Base-by-base conservation (phyloP, 179 eudicot species). In the Amaranthus tricolor region DNA sequence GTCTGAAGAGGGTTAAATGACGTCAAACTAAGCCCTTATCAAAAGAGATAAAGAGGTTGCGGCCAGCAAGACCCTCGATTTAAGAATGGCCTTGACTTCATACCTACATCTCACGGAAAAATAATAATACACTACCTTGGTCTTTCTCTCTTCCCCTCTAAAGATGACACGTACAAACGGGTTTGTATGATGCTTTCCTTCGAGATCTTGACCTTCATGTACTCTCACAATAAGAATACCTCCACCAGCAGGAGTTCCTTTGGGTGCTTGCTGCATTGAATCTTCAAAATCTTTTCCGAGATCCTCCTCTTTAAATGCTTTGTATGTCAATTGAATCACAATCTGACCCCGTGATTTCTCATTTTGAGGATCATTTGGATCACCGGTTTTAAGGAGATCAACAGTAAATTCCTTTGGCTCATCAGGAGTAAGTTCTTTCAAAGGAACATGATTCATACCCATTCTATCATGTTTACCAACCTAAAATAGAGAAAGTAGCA, bases 171-270 rank as follows among this genome's bases (percentile, higher is more conserved):
- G 82, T 21, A 68, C 96, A 80, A 82, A 89, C 0, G 97, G 97
- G 75, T 92, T 92, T 13, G 95, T 90, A 78, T 90, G 97, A 81
- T 92, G 85, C 77, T 90, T 92, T 66, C 97, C 97, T 77, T 92
- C 97, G 73, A 92, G 79, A 79, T 92, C 96, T 78, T 88, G 87
- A 64, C 87, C 97, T 79, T 86, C 96, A 52, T 87, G 89, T 56
- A 90, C 80, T 57, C 54, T 87, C 73, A 92, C 84, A 66, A 87
- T 82, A 76, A 90, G 89, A 45, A 85, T 77, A 44, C 97, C 97
- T 63, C 95, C 97, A 40, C 90, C 87, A 8, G 82, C 62, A 0
- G 94, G 92, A 9, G 91, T 90, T 76, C 97, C 94, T 79, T 84
- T 90, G 49, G 90, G 92, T 44, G 88, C 92, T 74, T 84, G 76